Conservation (phyloP, 2,329 filamentous ascomycete genomes). For the Paracamarosporium sp. region DNA sequence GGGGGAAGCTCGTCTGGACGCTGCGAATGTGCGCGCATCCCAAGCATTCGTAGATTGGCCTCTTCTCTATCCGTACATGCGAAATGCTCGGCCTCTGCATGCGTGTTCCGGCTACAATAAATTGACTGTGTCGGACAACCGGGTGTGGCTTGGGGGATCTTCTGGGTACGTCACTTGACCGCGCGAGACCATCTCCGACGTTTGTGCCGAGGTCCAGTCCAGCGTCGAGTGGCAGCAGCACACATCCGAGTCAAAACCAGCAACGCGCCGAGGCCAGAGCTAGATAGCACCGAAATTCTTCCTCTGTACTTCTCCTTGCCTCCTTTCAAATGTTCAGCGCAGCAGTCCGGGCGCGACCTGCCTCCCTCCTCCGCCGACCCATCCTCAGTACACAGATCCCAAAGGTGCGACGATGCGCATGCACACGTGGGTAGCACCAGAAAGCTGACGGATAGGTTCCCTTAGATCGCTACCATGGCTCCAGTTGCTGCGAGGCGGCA, state of each 20-base stretch:
- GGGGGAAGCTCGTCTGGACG: too few relatives aligned
- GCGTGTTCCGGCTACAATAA: not conserved
- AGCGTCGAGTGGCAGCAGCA: too few relatives aligned
- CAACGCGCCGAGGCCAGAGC: constrained; percentile 18
- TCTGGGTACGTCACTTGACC: constrained; percentile 2
- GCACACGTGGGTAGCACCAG: not conserved
- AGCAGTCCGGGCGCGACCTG: constrained; percentile 47
- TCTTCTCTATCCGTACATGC: not conserved
- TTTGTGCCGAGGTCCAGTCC: constrained; percentile 21
- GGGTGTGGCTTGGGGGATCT: not conserved
- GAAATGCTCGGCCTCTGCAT: not conserved
- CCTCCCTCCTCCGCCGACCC: constrained; percentile 45
- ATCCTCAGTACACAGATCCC: constrained; percentile 33
- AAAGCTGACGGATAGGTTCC: not conserved
- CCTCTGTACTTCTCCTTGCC: constrained; percentile 9
- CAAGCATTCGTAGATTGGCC: not conserved
- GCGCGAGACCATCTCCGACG: constrained; percentile 1
- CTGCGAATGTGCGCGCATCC: too few relatives aligned
- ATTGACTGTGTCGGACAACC: constrained; percentile 1
- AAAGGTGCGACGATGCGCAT: constrained; percentile 32
- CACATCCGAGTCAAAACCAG: constrained; percentile 20
- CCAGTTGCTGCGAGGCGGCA: constrained; percentile 43
- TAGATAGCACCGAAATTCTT: constrained; percentile 13
- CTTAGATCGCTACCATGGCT: constrained; percentile 44
- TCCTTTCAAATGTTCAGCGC: constrained; percentile 48